Base-by-base conservation (phyloP, 75 land plant species). In the Isoetes taiwanensis region DNA sequence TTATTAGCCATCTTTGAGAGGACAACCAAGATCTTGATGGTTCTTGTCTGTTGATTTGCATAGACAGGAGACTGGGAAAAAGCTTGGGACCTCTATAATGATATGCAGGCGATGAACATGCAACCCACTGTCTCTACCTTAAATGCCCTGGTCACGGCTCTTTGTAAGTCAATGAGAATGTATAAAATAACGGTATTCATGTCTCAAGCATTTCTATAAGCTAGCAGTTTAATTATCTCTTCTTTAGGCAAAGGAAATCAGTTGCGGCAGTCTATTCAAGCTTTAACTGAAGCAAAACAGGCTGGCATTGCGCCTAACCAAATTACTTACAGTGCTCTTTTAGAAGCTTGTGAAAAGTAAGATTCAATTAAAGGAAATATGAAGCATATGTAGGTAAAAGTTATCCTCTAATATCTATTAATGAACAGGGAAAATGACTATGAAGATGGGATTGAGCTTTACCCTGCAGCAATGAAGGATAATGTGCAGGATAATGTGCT, bases 151-250 rank as follows among this genome's bases (percentile, higher is more conserved):
- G 69, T 90, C 43, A 83, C 94, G 41, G 70, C 97, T 33, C 73
- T 90, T 58, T 86, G 97, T 90, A 86, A 53, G 78, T 63, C 25
- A n/a, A n/a, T n/a, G n/a, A n/a, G n/a, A n/a, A n/a, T n/a, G n/a
- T n/a, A n/a, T n/a, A n/a, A n/a, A n/a, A n/a, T n/a, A n/a, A n/a
- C n/a, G n/a, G n/a, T n/a, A n/a, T n/a, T n/a, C n/a, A n/a, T n/a
- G n/a, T n/a, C n/a, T n/a, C n/a, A n/a, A n/a, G n/a, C n/a, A n/a
- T n/a, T n/a, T n/a, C n/a, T n/a, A n/a, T n/a, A n/a, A n/a, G n/a
- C n/a, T n/a, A n/a, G n/a, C n/a, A n/a, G n/a, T n/a, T n/a, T n/a
- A n/a, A n/a, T 64, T 37, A 14, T 31, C 19, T n/a, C 28, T 43
- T 6, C 34, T 54, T 43, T 65, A 90, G 97, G 93, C 76, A 80